Evolutionary conservation across 805 yeast genomes (phyloP), one percentile per base, ranked within the genome.

Genomic region (Cyberlindnera veronae): DNA sequence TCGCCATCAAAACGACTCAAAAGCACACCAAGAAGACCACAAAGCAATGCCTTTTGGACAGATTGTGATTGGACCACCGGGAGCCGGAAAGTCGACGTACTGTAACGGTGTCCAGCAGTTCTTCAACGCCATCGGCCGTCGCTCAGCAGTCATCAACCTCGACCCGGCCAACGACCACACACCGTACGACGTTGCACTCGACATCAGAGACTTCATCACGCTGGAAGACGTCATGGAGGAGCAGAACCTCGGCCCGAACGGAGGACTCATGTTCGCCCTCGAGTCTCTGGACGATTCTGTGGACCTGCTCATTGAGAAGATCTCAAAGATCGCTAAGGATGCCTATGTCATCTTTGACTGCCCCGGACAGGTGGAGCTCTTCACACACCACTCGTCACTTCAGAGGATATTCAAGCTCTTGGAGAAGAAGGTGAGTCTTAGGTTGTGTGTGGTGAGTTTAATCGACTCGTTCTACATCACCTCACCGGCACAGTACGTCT

Each of bases 21-120:
- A 17, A 8, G 11, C n/a, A 13, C 5, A 29, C 7, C 7, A 13
- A 11, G 11, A 18, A 10, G 14, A 14, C 9, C 6, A 29, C 6
- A 23, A 30, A 18, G 18, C 26, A 16, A 47, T 47, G 51, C 48
- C 51, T 13, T 85, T 85, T 62, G 96, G 95, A 4, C 96, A 93
- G 64, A 77, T 93, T 9, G 90, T 91, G 9, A 88, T 93, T 28
- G 99, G 99, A 0, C 98, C 99, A 0, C 99, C 99, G 1, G 99
- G 99, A 1, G 76, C 95, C 0, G 99, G 99, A 1, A 93, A 93
- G 57, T 86, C 96, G 0, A 95, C 99, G 0, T 93, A 87, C 60
- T 90, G 97, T 61, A 71, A 80, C 60, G 99, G 99, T 31, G 79
- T 91, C 79, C 76, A 76, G 48, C 98, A 93, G 67, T 93, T 93